Evolutionary conservation across 164 flowering plant species (phyloP), one percentile per base, ranked within the genome.

Genomic region (Brasenia schreberi): DNA sequence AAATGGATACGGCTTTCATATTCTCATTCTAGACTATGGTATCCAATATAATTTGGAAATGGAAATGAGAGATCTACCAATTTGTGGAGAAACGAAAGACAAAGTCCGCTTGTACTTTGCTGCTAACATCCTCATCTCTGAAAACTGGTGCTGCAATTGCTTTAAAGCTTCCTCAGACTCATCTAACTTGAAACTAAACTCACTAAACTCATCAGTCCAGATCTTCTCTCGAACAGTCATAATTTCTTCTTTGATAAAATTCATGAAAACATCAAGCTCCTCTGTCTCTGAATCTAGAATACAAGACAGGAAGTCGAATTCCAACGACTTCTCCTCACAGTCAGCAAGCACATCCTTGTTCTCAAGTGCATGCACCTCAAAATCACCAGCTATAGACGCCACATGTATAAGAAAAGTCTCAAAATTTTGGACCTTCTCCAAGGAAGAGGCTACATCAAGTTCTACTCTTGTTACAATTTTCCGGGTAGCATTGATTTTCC

Each of bases 371-470:
- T 82, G 75, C 59, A 78, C 78, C 71, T 94, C 99, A 76, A 79
- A 82, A 19, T 94, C 96, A 73, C 72, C 75, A 76, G 85, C 97
- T 74, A 71, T 81, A 19, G 83, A 73, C 14, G 84, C 86, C 65
- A 91, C 81, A 68, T 81, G 85, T 88, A 89, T 88, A 74, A 78
- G 74, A 59, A 94, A 83, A 42, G 89, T 53, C 71, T 77, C 82
- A 71, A 94, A 75, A 74, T 89, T 91, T 62, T 79, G 71, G 73
- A 89, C 67, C 74, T 88, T 94, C 83, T 94, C 97, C n/a, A 91
- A 79, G 67, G 70, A 75, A 72, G 78, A 82, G 19, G 89, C 96
- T 59, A 87, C 68, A 65, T 86, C 90, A 42, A 90, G 82, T 66
- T 89, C 92, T 61, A 87, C 53, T 72, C 80, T 83, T 6, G 79